phyloP scores from a whole-genome alignment of 169 alveolate species.

The Cryptosporidium bovis region DNA sequence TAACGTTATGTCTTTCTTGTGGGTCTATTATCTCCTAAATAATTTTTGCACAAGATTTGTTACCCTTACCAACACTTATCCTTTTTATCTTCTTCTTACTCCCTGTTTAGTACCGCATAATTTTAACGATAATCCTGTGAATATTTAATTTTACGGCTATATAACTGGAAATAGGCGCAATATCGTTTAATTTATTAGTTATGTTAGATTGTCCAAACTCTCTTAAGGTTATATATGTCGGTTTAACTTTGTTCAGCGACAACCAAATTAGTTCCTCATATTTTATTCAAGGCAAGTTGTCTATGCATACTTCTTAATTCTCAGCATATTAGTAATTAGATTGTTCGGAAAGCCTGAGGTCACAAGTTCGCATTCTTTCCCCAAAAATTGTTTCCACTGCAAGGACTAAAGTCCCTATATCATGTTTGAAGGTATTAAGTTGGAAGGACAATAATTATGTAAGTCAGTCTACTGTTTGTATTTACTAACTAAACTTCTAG shows the following conservation, averaged over 20 bases:
- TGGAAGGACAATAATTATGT: slow-evolving; percentile 21
- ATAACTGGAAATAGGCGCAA: no score
- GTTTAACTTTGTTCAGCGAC: slow-evolving; percentile 4
- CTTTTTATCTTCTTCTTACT: no score
- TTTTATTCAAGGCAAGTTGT: slow-evolving; percentile 23
- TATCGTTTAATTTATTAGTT: not conserved
- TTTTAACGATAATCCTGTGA: no score
- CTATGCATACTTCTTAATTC: not conserved
- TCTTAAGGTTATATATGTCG: slow-evolving; percentile 15
- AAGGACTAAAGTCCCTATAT: not conserved
- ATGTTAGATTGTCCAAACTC: slow-evolving; percentile 4
- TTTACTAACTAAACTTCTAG: not conserved
- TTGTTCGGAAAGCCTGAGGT: not conserved
- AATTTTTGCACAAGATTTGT: not conserved
- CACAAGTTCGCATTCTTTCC: not conserved
- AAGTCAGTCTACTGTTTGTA: not conserved
- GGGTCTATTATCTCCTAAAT: slow-evolving; percentile 16
- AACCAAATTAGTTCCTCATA: not conserved
- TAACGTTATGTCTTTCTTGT: slow-evolving; percentile 71
- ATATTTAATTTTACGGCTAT: no score
- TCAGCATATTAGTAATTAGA: no score
- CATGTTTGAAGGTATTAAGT: not conserved
- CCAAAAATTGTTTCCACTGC: slow-evolving; percentile 17
- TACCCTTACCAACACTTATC: no score
- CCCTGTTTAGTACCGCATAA: no score